phyloP scores from a whole-genome alignment of 2,329 filamentous ascomycete species.

The Colletotrichum scovillei region DNA sequence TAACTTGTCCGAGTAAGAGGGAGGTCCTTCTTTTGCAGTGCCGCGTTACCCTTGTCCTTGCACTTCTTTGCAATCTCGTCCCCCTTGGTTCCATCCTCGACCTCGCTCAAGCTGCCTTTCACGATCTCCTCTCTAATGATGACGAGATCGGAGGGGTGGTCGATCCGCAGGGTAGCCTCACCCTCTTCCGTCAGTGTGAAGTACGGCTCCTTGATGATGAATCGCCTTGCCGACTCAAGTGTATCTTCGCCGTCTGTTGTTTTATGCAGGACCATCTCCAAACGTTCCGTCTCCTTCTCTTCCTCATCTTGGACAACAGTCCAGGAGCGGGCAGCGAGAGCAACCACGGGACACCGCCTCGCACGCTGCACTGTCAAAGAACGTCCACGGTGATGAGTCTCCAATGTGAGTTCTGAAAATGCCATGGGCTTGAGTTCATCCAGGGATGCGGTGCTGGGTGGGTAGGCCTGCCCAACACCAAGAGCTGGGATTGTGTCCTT shows the following conservation, averaged over 20 bases:
- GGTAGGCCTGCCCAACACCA: conserved; percentile 41
- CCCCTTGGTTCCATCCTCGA: not conserved
- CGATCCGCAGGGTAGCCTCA: conserved; percentile 51
- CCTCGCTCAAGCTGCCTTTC: not conserved
- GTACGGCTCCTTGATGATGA: conserved; percentile 62
- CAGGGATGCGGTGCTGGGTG: conserved; percentile 39
- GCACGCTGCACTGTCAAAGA: conserved; percentile 41
- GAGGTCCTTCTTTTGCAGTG: conserved; percentile 39
- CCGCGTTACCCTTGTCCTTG: conserved; percentile 45
- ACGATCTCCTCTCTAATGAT: conserved; percentile 16
- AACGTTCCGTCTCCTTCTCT: conserved; percentile 41
- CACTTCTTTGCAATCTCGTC: conserved; percentile 35
- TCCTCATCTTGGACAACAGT: conserved; percentile 44
- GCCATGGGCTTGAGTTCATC: conserved; percentile 40
- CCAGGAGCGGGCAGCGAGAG: conserved; percentile 43
- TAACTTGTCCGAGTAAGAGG: conserved; percentile 41
- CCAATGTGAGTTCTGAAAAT: conserved; percentile 41
- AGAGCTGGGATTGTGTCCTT: conserved; percentile 44
- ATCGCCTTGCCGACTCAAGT: conserved; percentile 45
- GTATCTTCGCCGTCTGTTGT: conserved; percentile 45
- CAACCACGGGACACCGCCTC: conserved; percentile 40
- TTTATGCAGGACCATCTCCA: conserved; percentile 49
- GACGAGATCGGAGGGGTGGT: conserved; percentile 47
- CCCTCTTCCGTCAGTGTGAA: conserved; percentile 55
- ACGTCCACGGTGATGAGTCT: conserved; percentile 45